These are phyloP conservation scores for Senna siamea DNA, from an alignment of 306 rosid genomes.

Conservation along the genomic window DNA sequence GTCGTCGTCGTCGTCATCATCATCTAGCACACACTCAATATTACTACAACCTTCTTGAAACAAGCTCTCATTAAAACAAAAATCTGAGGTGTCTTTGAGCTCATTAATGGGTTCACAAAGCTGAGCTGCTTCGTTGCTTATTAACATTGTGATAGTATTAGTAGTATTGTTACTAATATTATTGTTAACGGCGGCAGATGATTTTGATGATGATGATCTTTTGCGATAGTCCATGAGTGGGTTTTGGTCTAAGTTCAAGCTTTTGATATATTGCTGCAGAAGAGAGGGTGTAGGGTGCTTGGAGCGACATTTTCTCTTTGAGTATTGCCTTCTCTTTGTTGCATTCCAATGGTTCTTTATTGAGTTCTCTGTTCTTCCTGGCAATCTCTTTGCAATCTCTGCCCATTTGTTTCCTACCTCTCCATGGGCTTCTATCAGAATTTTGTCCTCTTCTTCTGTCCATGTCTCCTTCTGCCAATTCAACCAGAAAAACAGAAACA, in stretches of 20 bases:
- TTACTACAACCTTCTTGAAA: slow-evolving; percentile 61
- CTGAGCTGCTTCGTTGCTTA: slow-evolving; percentile 24
- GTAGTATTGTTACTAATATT: neutral
- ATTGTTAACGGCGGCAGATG: slow-evolving; percentile 2
- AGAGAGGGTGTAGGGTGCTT: slow-evolving; percentile 74
- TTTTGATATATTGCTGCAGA: slow-evolving; percentile 81
- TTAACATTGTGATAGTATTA: neutral
- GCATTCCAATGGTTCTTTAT: slow-evolving; percentile 99
- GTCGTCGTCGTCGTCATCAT: slow-evolving; percentile 18
- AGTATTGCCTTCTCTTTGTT: slow-evolving; percentile 87
- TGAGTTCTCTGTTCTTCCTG: slow-evolving; percentile 95
- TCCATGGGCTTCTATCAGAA: slow-evolving; percentile 71
- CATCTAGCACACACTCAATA: slow-evolving; percentile 70
- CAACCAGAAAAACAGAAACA: neutral
- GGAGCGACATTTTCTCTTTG: slow-evolving; percentile 82
- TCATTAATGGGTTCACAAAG: slow-evolving; percentile 10
- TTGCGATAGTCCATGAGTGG: slow-evolving; percentile 44
- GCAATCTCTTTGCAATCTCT: slow-evolving; percentile 84
- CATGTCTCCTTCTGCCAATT: slow-evolving; percentile 81
- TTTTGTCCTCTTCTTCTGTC: slow-evolving; percentile 88
- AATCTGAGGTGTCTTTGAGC: slow-evolving; percentile 56
- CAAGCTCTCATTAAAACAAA: slow-evolving; percentile 63
- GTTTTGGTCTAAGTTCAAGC: slow-evolving; percentile 69
- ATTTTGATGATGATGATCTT: slow-evolving; percentile 31
- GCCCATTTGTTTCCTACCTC: slow-evolving; percentile 98